These are phyloP conservation scores for Linum tenue DNA, from an alignment of 345 rosid species.

Conservation along the genomic window DNA sequence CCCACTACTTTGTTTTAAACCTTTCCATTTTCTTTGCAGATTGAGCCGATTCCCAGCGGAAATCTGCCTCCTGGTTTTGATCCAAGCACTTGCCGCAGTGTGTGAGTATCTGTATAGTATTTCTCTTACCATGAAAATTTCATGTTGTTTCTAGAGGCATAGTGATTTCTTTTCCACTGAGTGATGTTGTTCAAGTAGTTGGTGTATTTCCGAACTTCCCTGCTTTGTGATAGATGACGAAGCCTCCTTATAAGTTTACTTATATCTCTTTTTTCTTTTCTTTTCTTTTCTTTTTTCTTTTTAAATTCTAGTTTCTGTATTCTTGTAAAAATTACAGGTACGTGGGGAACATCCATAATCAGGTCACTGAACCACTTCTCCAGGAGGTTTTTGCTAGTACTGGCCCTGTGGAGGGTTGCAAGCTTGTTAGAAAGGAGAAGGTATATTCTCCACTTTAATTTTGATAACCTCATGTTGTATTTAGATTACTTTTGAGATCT, in stretches of 20 bases:
- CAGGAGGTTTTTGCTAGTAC: slow-evolving; percentile 95
- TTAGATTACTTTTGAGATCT: neutral
- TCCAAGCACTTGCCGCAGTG: slow-evolving; percentile 99
- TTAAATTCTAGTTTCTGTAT: slow-evolving; percentile 28
- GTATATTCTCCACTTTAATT: slow-evolving; percentile 18
- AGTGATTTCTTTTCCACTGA: neutral
- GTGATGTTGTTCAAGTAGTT: neutral
- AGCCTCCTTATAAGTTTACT: slow-evolving; percentile 24
- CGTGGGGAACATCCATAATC: slow-evolving; percentile 84
- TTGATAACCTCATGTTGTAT: neutral
- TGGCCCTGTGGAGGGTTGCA: slow-evolving; percentile 89
- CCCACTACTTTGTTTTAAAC: slow-evolving; percentile 22
- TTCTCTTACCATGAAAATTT: neutral
- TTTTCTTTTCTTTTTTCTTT: slow-evolving; percentile 10
- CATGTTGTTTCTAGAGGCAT: neutral
- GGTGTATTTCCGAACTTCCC: neutral
- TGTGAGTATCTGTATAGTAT: slow-evolving; percentile 67
- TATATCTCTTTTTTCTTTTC: slow-evolving; percentile 17
- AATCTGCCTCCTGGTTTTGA: slow-evolving; percentile 99
- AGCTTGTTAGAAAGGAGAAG: slow-evolving; percentile 90
- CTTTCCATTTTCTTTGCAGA: slow-evolving; percentile 52
- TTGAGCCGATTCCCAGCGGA: slow-evolving; percentile 94
- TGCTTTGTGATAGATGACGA: slow-evolving; percentile 10
- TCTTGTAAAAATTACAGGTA: slow-evolving; percentile 61
- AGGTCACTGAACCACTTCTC: slow-evolving; percentile 92